phyloP scores from a whole-genome alignment of 2,329 filamentous ascomycete genomes.

The Neofusicoccum ribis region DNA sequence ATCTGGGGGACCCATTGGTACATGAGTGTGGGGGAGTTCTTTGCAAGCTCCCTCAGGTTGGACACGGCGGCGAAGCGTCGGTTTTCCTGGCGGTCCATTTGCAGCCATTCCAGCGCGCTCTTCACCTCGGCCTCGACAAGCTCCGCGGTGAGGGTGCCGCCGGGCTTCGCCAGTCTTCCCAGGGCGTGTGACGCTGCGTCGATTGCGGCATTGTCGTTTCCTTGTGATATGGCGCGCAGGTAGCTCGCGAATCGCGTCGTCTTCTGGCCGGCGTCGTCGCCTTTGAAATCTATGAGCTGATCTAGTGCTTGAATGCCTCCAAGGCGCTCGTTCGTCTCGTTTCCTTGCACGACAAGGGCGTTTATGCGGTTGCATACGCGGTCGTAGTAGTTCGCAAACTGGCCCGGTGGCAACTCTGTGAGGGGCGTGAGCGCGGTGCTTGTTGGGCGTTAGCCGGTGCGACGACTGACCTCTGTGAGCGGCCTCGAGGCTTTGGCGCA shows the following conservation, averaged over 20 bases:
- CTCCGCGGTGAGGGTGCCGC: slow-evolving; percentile 90
- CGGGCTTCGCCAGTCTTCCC: slow-evolving; percentile 86
- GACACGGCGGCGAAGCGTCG: slow-evolving; percentile 90
- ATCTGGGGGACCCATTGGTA: slow-evolving; percentile 95
- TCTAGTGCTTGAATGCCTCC: slow-evolving; percentile 92
- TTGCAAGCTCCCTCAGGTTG: slow-evolving; percentile 83
- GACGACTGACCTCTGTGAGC: slow-evolving; percentile 46
- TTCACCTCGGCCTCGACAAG: slow-evolving; percentile 96
- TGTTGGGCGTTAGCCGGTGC: slow-evolving; percentile 14
- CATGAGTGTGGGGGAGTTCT: slow-evolving; percentile 91
- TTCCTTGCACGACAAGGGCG: slow-evolving; percentile 77
- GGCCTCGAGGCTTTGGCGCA: slow-evolving; percentile 46
- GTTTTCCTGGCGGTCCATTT: slow-evolving; percentile 91
- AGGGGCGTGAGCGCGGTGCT: slow-evolving; percentile 25
- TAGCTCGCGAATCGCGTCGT: slow-evolving; percentile 93
- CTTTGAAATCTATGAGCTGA: slow-evolving; percentile 92
- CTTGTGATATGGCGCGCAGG: slow-evolving; percentile 81
- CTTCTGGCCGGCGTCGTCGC: slow-evolving; percentile 88
- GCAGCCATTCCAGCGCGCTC: slow-evolving; percentile 93
- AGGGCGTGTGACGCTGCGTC: slow-evolving; percentile 84
- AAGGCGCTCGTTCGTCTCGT: slow-evolving; percentile 82
- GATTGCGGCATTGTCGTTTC: slow-evolving; percentile 89
- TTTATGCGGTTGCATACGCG: slow-evolving; percentile 66
- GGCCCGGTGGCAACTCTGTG: slow-evolving; percentile 74
- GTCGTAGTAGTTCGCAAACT: slow-evolving; percentile 72